Base-by-base conservation (phyloP, 768 basidiomycete genomes). In the Mycena filopes region DNA sequence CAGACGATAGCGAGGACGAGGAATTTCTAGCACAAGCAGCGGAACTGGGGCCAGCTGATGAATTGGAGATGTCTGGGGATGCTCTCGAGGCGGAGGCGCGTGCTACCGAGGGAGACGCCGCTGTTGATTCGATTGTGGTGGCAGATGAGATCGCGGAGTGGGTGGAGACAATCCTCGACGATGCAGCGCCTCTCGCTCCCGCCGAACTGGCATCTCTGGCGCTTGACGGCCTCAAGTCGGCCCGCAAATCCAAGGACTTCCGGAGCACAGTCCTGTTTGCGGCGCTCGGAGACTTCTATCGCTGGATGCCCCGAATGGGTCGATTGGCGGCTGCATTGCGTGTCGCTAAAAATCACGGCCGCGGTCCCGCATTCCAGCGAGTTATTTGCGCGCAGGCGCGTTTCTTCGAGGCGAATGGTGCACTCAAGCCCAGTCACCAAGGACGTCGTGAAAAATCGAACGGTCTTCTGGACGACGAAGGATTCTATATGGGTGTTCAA, bases 121-220 rank as follows among this genome's bases (percentile, higher is more conserved):
- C 36, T 5, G 51, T 51, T 2, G 50, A 50, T 20, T 50, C 49
- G 5, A 53, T 61, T 33, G 21, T 33, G 11, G n/a, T 12, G 3
- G 60, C 60, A 6, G 60, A 61, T n/a, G 42, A 61, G 25, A 45
- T 61, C 20, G 48, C 60, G 1, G 50, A 61, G 18, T 61, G 60
- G 60, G 50, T 61, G 15, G 47, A 50, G 2, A 50, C 47, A 5
- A 48, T 41, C 16, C 41, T 45, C 10, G 60, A 61, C 3, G 60
- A 61, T 36, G 48, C 60, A 13, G 60, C 60, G 6, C 60, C 60
- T 7, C 21, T 21, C 2, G 43, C 45, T 1, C 31, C 40, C 29
- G 18, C 21, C 4, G 42, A 53, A 21, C 51, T 61, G 0, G 28
- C 6, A 2, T 33, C 33, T 57, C 50, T 53, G 8, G 56, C 56